Evolutionary conservation across 352 stramenopile species (phyloP), one percentile per base, ranked within the genome.

Genomic region (Thraustochytrium sp.): DNA sequence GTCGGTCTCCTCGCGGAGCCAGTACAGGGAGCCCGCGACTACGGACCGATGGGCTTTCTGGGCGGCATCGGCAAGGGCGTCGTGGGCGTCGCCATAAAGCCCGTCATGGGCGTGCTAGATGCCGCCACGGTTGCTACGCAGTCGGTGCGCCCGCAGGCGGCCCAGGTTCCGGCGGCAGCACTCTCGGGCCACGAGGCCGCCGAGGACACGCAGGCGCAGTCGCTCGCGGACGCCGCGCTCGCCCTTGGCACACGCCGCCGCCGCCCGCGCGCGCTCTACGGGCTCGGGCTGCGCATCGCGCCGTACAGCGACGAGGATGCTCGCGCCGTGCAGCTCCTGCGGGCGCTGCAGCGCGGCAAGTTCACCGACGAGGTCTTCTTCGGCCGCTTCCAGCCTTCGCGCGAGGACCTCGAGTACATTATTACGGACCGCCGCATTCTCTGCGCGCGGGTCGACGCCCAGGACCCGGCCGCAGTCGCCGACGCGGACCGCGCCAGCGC

Each of bases 61-160:
- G 68, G 68, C 26, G 68, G 68, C 23, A 72, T 80, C 38, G 68
- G 68, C 18, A 80, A 80, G 42, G 68, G 68, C 37, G 18, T 80
- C 5, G 68, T 80, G 5, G 68, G 68, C 5, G 68, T 26, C 26
- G 68, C 68, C 21, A 80, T 80, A 42, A 80, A 80, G 68, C 68
- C 68, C 31, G 34, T 80, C 1, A 72, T 80, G 68, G 68, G 68
- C 13, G 46, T 80, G 4, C 18, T 80, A 13, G 68, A 80, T 3
- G 68, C 68, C 0, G 68, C 68, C n/a, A 64, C 68, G 11, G 34
- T 80, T 13, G 68, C 68, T 0, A 80, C 68, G 37, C 48, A 65
- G 34, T 46, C 68, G 18, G 51, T 53, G 34, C 68, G 40, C 11
- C 26, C 48, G 31, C 18, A 18, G 9, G 3, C 62, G 23, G 38